Base-by-base conservation (phyloP, 352 stramenopile species). In the Phytophthora cryptogea region DNA sequence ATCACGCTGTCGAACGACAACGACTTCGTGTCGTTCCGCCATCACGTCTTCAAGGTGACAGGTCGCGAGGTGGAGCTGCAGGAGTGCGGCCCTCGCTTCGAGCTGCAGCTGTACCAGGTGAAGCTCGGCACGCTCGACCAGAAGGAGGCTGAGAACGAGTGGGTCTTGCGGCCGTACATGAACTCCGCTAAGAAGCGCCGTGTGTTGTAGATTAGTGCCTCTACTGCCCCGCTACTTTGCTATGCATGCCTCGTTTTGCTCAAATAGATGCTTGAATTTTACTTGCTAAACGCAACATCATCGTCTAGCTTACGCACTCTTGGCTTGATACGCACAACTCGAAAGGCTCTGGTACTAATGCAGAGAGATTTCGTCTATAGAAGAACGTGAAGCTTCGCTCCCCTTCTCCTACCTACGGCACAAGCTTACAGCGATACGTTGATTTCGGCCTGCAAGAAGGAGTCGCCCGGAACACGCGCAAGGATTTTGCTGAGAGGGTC, bases 81-180 rank as follows among this genome's bases (percentile, higher is more conserved):
- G 66, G 97, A 99, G 72, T 94, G 85, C 42, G 87, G 98, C 1
- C 98, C 98, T 27, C 85, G 98, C 35, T 99, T 99, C 74, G 98
- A 99, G 78, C 88, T 99, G 76, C 90, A 97, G 73, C 73, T 99
- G 32, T 99, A 99, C 80, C 95, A 99, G 74, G 79, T 98, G 42
- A 98, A 98, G 62, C 82, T 99, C 35, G 98, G 98, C 46, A 99
- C 98, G 50, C 83, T 99, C 43, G 97, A 99, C 54, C 96, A 99
- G 76, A 98, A 98, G 70, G 96, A 99, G 59, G 97, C 97, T 4
- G 97, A 99, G 68, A 99, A 97, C 68, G 98, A 99, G 76, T 99
- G 98, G 94, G 96, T 99, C 14, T 78, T 99, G 63, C 91, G 97
- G 59, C 97, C 97, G 23, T 99, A 99, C 84, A 99, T 99, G 86